Percentiles rank a stretch among this genome's conserved stretches.
These are phyloP conservation scores for Plasmodium gaboni DNA, from an alignment of 169 alveolate species.

Conservation along the genomic window DNA sequence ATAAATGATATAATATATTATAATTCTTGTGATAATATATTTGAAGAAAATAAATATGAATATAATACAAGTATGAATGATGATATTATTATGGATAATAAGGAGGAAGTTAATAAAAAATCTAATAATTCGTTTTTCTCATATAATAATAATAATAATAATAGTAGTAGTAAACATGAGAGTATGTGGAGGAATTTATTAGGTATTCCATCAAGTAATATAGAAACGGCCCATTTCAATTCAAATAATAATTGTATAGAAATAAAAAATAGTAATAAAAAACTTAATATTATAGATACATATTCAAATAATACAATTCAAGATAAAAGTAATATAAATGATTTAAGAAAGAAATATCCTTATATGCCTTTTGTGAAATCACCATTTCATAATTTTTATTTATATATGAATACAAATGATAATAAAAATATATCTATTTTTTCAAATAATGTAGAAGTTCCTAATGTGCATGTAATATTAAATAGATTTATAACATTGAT, in stretches of 20 bases:
- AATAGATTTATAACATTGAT: slow-evolving; percentile 33
- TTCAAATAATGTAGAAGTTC: slow-evolving; percentile 66
- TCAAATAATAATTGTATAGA: slow-evolving; percentile 39
- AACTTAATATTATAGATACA: slow-evolving; percentile 8
- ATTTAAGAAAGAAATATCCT: slow-evolving; percentile 29
- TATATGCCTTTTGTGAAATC: slow-evolving; percentile 52
- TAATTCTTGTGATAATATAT: background rate
- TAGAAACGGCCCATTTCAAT: background rate
- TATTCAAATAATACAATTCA: slow-evolving; percentile 15
- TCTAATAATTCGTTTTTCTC: background rate
- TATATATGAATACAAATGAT: slow-evolving; percentile 27
- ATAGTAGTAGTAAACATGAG: background rate
- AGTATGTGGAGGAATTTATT: background rate
- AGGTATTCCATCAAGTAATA: background rate
- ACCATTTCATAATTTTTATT: slow-evolving; percentile 72
- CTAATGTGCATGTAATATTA: slow-evolving; percentile 58
- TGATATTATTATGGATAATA: background rate
- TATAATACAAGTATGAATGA: slow-evolving; percentile 3
- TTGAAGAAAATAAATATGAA: background rate
- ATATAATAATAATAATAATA: slow-evolving; percentile 3
- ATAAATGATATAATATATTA: background rate
- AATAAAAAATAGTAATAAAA: slow-evolving; percentile 8
- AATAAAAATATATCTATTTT: slow-evolving; percentile 39
- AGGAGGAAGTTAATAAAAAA: background rate
- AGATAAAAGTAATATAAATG: slow-evolving; percentile 17